Base-by-base conservation (phyloP, 371 early-diverging fungal genomes). In the Mortierella polycephala region DNA sequence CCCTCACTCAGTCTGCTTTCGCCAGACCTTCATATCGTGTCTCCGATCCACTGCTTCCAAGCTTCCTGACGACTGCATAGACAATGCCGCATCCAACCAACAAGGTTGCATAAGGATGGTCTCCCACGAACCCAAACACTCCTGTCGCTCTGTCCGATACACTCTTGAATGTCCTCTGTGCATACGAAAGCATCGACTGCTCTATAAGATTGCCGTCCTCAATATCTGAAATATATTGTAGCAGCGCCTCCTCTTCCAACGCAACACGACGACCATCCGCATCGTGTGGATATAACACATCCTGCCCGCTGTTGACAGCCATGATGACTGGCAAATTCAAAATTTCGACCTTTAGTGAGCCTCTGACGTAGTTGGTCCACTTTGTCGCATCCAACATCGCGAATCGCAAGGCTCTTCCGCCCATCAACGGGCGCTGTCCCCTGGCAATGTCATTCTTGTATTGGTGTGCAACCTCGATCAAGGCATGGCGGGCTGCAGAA, bases 331-430 rank as follows among this genome's bases (percentile, higher is more conserved):
- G 76, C 57, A 71, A 21, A 54, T 76, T 71, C 62, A 67, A 50
- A 9, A 46, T 8, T 23, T 76, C 76, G 8, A 70, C 57, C 16
- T 45, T 40, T 45, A 67, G 57, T 18, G 68, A 68, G 16, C 55
- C 60, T 42, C 52, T 62, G 47, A 76, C 50, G 42, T 76, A 76
- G 42, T 71, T 71, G n/a, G 76, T 62, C 76, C 76, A 76, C 40
- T 67, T 70, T 14, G 71, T 76, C 2, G 63, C 76, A 63, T 76
- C 76, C 67, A 76, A 46, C 30, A 60, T 63, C 20, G 67, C 76
- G 46, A 74, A 74, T 18, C 74, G 64, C 55, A 74, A 21, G 14
- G 60, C 37, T 44, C 57, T 21, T 10, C 58, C 58, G 16, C 60
- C 63, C 10, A 64, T n/a, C 51, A 66, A 16, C 1, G 45, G 6